Conservation (phyloP, 2,329 filamentous ascomycete species). For the Xylaria hypoxylon region DNA sequence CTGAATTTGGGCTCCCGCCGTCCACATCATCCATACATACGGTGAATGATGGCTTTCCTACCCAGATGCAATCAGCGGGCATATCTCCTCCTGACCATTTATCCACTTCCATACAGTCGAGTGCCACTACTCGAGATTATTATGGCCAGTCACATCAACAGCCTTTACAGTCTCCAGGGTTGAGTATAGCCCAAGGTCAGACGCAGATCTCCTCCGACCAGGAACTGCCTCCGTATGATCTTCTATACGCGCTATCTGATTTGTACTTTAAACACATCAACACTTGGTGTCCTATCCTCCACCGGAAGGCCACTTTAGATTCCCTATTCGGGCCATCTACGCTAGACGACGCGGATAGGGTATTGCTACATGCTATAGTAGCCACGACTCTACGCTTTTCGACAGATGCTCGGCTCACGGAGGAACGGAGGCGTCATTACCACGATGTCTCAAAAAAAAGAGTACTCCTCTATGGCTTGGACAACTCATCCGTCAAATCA, state of each 20-base stretch:
- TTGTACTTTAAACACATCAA: constrained; percentile 85
- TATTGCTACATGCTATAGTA: constrained; percentile 88
- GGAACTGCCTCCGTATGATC: constrained; percentile 79
- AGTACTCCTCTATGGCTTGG: constrained; percentile 86
- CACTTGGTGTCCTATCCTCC: constrained; percentile 90
- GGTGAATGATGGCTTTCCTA: constrained; percentile 62
- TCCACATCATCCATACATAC: constrained; percentile 57
- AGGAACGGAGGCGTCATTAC: constrained; percentile 78
- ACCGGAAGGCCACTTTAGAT: constrained; percentile 83
- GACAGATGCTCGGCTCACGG: constrained; percentile 77
- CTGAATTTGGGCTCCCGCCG: constrained; percentile 64
- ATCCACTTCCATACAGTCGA: constrained; percentile 52
- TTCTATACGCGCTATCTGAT: constrained; percentile 78
- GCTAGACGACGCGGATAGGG: constrained; percentile 82
- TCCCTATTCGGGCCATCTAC: constrained; percentile 81
- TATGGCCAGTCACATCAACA: constrained; percentile 58
- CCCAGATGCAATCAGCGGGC: constrained; percentile 56
- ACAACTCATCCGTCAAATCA: constrained; percentile 89
- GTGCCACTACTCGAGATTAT: constrained; percentile 61
- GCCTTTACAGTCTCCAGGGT: constrained; percentile 68
- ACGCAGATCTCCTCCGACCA: constrained; percentile 66
- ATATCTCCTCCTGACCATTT: constrained; percentile 56
- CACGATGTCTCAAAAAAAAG: constrained; percentile 86
- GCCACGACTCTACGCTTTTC: constrained; percentile 89
- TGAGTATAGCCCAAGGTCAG: constrained; percentile 64